These are phyloP conservation scores for Arthrobotrys entomopaga DNA, from an alignment of 2,329 filamentous ascomycete genomes.

Conservation along the genomic window DNA sequence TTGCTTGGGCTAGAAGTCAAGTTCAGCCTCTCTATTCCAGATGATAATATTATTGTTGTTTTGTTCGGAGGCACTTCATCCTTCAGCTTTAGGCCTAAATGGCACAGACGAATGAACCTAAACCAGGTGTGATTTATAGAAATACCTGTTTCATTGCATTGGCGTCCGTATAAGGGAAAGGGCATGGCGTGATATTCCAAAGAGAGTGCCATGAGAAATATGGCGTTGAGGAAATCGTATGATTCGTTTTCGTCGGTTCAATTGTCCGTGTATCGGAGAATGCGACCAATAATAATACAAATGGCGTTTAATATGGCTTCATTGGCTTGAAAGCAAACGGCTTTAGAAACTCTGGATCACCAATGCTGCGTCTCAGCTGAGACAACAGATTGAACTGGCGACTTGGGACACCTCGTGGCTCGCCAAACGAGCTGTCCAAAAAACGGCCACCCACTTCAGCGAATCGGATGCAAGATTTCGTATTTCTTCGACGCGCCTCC, in stretches of 20 bases:
- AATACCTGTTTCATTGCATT: neutral
- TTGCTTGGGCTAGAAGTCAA: neutral
- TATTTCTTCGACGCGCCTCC: slow-evolving; percentile 33
- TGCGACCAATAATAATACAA: slow-evolving; percentile 22
- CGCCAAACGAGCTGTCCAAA: slow-evolving; percentile 19
- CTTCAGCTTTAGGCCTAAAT: slow-evolving; percentile 30
- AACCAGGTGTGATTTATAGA: neutral
- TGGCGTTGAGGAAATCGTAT: slow-evolving; percentile 30
- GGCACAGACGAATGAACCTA: slow-evolving; percentile 4
- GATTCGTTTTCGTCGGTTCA: slow-evolving; percentile 41
- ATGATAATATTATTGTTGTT: neutral
- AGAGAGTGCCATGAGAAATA: slow-evolving; percentile 9
- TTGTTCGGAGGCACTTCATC: slow-evolving; percentile 5
- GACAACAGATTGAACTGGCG: slow-evolving; percentile 22
- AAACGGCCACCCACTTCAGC: slow-evolving; percentile 13
- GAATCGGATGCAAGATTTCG: slow-evolving; percentile 4
- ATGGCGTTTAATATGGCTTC: slow-evolving; percentile 43
- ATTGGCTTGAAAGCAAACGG: slow-evolving; percentile 25
- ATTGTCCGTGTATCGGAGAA: slow-evolving; percentile 52
- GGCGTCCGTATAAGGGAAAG: neutral
- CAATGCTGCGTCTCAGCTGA: slow-evolving; percentile 46
- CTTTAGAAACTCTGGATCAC: slow-evolving; percentile 22
- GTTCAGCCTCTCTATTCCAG: slow-evolving; percentile 3
- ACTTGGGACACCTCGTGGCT: slow-evolving; percentile 7
- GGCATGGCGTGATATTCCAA: slow-evolving; percentile 26